Evolutionary conservation across 2,329 filamentous ascomycete genomes (phyloP), one percentile per base, ranked within the genome.

Genomic region (Myriosclerotinia scirpicola): DNA sequence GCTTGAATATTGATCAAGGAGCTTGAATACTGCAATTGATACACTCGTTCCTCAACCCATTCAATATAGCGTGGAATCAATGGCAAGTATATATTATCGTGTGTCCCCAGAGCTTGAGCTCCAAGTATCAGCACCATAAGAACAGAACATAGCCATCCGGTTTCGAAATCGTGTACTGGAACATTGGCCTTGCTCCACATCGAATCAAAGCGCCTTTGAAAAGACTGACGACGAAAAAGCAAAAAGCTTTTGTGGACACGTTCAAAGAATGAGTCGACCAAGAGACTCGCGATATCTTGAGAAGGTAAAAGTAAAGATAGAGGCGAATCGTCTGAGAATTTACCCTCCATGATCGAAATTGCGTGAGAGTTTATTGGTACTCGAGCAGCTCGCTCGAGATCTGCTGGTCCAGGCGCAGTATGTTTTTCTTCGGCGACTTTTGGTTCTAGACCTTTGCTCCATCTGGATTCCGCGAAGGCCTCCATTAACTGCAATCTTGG

Each of bases 1-100:
- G 79, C 79, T 68, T 80, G 79, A 12, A 81, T 75, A 53, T 80
- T 80, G n/a, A 76, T 73, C 11, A 81, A 70, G 34, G 75, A 79
- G 1, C 78, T 78, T 6, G 77, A 75, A 22, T 73, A 76, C 14
- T 80, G 72, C 8, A 80, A 72, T 15, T 76, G 74, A 34, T 78
- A 77, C 53, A 79, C 74, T 61, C 74, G 71, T 1, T 74, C 71
- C 58, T 78, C 76, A 4, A 77, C 74, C 40, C 78, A 74, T 62
- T 72, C 73, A 55, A 73, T 65, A 67, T 77, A 78, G 44, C 73
- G 75, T 2, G 74, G 73, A 60, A 78, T 77, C 26, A 78, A 76
- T n/a, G 75, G 73, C 15, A 74, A 67, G 6, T 76, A 76, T 26
- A 74, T 68, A 20, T 64, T 61, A 59, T 78, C 71, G 9, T 70